Base-by-base conservation (phyloP, 1,139 yeast genomes). In the Pichia sp. region DNA sequence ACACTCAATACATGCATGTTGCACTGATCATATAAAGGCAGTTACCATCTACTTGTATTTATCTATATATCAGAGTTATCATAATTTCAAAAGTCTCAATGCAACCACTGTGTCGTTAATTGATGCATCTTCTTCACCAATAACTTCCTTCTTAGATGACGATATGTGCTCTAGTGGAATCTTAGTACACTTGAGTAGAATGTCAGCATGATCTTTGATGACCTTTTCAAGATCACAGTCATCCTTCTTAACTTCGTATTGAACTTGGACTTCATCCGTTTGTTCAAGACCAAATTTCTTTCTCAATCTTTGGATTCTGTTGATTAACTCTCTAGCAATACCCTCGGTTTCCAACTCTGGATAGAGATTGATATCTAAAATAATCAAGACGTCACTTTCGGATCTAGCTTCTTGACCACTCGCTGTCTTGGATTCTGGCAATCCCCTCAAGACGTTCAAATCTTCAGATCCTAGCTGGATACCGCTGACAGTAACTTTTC, bases 291-390 rank as follows among this genome's bases (percentile, higher is more conserved):
- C 96, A 58, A 89, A 91, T 79, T 91, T 90, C 84, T 95, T 95
- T 74, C 99, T 87, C 69, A 91, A 82, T 72, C 96, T 87, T 78
- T 95, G 99, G 62, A 95, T 90, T 73, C 99, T 90, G 79, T 95
- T 95, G 66, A 93, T 80, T 67, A 95, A 79, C 71, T 95, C 99
- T 75, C 99, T 88, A 7, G 96, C 96, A 63, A 87, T 78, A 69
- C 98, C 98, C 74, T 93, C 98, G 50, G 87, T 83, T 74, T 86
- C 86, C 69, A 91, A 78, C 63, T 91, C 96, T 44, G 91, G 90
- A 67, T 93, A 86, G 55, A 89, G 72, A 62, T 87, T 87, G 57
- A 89, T 87, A 67, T 95, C 99, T 70, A 95, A 76, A 60, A 95
- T 86, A 66, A 93, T 80, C 68, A 93, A 78, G 46, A 91, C 96